A percentile compares a stretch with the other conserved stretches of the same genome.
These are phyloP conservation scores for Acacia confusa DNA, from an alignment of 306 rosid genomes.

Conservation along the genomic window DNA sequence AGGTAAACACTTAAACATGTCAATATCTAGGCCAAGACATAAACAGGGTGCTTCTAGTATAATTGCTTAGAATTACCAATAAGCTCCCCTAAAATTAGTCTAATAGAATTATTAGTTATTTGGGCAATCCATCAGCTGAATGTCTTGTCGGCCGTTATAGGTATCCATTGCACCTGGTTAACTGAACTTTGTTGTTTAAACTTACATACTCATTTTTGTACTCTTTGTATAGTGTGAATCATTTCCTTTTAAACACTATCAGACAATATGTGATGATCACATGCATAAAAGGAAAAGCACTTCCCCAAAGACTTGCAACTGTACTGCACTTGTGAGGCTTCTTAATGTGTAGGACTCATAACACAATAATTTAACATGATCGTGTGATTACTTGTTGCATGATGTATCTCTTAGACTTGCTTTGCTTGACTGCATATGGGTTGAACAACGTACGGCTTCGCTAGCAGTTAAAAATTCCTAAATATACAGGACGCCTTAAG, in stretches of 20 bases:
- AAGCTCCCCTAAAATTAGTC: background rate
- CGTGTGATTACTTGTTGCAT: background rate
- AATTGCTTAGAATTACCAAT: conserved; percentile 4
- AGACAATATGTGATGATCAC: background rate
- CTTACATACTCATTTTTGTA: background rate
- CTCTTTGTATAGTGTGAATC: background rate
- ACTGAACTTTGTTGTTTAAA: background rate
- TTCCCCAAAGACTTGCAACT: no score
- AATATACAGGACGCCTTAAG: no score
- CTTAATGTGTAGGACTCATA: no score
- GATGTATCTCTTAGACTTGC: background rate
- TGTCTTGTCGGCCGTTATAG: background rate
- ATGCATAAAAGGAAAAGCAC: no score
- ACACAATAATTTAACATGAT: background rate
- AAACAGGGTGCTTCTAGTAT: background rate
- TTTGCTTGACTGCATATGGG: background rate
- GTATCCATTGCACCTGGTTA: background rate
- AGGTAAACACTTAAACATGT: conserved; percentile 1
- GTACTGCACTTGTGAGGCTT: no score
- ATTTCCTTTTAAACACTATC: background rate
- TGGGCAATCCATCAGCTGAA: background rate
- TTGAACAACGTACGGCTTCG: background rate
- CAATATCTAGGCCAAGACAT: background rate
- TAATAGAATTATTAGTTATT: background rate
- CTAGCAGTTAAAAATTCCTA: no score